Evolutionary conservation across 495 filamentous ascomycete species (phyloP).

Genomic region (Tuber melanosporum): DNA sequence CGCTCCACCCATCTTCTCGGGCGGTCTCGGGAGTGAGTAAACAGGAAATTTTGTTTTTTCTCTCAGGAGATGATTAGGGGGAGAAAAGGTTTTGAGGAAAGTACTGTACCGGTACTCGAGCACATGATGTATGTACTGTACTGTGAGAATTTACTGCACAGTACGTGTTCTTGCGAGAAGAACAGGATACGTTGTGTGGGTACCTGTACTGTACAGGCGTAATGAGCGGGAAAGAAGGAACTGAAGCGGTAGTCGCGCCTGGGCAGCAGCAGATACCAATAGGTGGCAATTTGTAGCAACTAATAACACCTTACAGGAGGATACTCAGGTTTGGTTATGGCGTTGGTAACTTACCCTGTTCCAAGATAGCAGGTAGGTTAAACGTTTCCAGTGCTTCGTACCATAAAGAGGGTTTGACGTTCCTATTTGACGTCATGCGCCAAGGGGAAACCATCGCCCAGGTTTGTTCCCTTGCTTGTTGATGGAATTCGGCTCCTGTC

Average conservation of each 20-base stretch:
- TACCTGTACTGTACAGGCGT: neutral
- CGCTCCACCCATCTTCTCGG: neutral
- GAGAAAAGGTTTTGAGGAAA: neutral
- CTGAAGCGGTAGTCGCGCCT: neutral
- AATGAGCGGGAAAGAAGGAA: neutral
- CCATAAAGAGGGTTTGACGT: constrained; percentile 19
- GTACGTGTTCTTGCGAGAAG: neutral
- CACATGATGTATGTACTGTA: constrained; percentile 2
- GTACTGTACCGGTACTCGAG: neutral
- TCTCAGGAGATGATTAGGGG: neutral
- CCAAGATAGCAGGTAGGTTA: neutral
- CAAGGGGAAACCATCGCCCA: constrained; percentile 13
- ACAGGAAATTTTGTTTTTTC: neutral
- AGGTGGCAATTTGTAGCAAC: neutral
- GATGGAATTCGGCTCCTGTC: neutral
- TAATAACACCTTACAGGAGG: neutral
- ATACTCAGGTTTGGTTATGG: neutral
- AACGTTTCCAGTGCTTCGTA: neutral
- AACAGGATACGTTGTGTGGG: neutral
- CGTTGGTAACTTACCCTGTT: neutral
- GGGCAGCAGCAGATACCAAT: neutral
- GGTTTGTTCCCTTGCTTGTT: constrained; percentile 1
- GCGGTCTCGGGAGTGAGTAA: constrained; percentile 3
- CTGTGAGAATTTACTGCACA: neutral
- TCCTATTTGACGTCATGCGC: constrained; percentile 34